Conservation (phyloP, 768 basidiomycete genomes). For the Macrocybe gigantea region DNA sequence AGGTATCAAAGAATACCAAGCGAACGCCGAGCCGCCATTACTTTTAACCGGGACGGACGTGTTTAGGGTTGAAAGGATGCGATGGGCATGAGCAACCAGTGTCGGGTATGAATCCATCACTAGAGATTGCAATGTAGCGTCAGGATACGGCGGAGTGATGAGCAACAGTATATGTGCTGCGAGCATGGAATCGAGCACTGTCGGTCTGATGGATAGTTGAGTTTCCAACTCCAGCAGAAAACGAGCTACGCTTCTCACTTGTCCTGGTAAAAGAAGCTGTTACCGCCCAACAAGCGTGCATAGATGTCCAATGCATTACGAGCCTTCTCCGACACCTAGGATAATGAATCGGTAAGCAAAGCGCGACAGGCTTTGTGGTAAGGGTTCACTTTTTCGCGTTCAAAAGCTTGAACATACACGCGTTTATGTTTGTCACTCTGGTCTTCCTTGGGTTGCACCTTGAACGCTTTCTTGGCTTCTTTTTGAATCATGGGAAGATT, state of each 20-base stretch:
- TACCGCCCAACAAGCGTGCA: constrained; percentile 43
- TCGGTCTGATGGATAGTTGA: constrained; percentile 34
- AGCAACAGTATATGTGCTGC: constrained; percentile 68
- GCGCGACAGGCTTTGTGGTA: background rate
- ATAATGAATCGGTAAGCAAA: background rate
- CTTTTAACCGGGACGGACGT: constrained; percentile 12
- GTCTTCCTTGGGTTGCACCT: constrained; percentile 20
- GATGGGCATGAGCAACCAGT: constrained; percentile 53
- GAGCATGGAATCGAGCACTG: constrained; percentile 58
- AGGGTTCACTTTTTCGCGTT: constrained; percentile 52
- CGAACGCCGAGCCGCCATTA: constrained; percentile 12
- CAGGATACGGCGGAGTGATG: constrained; percentile 52
- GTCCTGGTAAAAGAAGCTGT: constrained; percentile 45
- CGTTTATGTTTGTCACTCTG: constrained; percentile 24
- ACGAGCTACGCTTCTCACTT: constrained; percentile 23
- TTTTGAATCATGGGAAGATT: constrained; percentile 33
- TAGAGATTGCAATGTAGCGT: constrained; percentile 50
- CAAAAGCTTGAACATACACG: constrained; percentile 50
- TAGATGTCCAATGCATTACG: constrained; percentile 53
- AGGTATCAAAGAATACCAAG: constrained; percentile 35
- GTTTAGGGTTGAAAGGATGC: constrained; percentile 31
- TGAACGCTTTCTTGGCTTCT: constrained; percentile 38
- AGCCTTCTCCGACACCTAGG: constrained; percentile 55
- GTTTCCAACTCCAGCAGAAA: no score
- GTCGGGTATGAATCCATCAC: constrained; percentile 50